These are phyloP conservation scores for Tolypocladium cylindrosporum DNA, from an alignment of 2,329 filamentous ascomycete species.

Conservation along the genomic window DNA sequence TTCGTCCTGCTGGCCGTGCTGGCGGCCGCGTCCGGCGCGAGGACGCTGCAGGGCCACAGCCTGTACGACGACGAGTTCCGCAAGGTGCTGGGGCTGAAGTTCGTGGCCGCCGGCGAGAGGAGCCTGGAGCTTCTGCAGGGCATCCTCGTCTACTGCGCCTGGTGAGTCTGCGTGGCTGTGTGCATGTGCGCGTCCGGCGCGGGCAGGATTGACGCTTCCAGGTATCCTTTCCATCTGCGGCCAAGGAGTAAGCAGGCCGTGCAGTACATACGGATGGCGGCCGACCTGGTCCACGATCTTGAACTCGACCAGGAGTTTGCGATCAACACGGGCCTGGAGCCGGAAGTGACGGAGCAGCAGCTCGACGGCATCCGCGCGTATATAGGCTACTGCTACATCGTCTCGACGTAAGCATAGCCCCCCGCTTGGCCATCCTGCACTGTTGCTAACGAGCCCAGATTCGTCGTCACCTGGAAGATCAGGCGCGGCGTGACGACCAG, in stretches of 20 bases:
- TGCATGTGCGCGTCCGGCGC: neutral
- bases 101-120: slow-evolving; percentile 46
- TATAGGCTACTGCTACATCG: slow-evolving; percentile 32
- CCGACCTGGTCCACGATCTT: slow-evolving; percentile 39
- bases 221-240: slow-evolving; percentile 45
- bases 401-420: slow-evolving; percentile 25
- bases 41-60: slow-evolving; percentile 38
- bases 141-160: slow-evolving; percentile 45
- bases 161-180: slow-evolving; percentile 25
- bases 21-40: slow-evolving; percentile 36
- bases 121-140: slow-evolving; percentile 47
- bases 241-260: slow-evolving; percentile 38
- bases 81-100: slow-evolving; percentile 45
- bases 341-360: slow-evolving; percentile 12
- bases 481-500: slow-evolving; percentile 15
- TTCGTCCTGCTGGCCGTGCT: slow-evolving; percentile 46
- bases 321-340: neutral
- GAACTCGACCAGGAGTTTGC: slow-evolving; percentile 32
- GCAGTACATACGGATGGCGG: slow-evolving; percentile 42
- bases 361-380: slow-evolving; percentile 36
- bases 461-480: slow-evolving; percentile 27
- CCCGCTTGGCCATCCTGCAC: neutral
- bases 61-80: slow-evolving; percentile 49
- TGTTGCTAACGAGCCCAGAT: slow-evolving; percentile 18
- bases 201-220: slow-evolving; percentile 10